A percentile compares a stretch with the other conserved stretches of the same genome.
These are phyloP conservation scores for Aspergillus conjunctus DNA, from an alignment of 495 filamentous ascomycete genomes.

Conservation along the genomic window DNA sequence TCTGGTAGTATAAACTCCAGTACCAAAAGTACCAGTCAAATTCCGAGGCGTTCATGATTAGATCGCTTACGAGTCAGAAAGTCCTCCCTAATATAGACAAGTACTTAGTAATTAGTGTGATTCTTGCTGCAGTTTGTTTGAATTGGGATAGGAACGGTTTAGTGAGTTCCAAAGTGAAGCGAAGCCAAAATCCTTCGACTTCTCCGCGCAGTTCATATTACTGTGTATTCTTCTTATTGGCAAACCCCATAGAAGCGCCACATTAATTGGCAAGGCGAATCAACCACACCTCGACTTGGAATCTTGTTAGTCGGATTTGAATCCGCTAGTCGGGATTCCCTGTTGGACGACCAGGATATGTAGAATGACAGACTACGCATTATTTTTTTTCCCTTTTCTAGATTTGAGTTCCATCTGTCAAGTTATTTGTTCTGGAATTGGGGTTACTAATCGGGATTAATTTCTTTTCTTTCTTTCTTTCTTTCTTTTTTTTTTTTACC, in stretches of 20 bases:
- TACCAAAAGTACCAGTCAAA: not conserved
- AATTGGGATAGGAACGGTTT: not conserved
- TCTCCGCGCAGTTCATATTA: slow-evolving; percentile 3
- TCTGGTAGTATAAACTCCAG: too few relatives aligned
- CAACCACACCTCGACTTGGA: slow-evolving; percentile 1
- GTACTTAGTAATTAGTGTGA: not conserved
- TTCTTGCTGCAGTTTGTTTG: not conserved
- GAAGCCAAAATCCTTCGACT: slow-evolving; percentile 15
- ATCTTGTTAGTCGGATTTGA: slow-evolving; percentile 3
- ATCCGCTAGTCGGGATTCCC: not conserved
- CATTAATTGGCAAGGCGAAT: not conserved
- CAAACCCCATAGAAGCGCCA: not conserved
- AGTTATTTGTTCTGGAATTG: not conserved
- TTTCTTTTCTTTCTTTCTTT: too few relatives aligned
- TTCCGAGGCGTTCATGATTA: not conserved
- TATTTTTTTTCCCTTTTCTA: not conserved
- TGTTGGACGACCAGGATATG: not conserved
- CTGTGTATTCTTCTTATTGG: not conserved
- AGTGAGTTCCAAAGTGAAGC: slow-evolving; percentile 16
- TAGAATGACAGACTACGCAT: not conserved
- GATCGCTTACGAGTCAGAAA: not conserved
- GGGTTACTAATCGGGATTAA: not conserved
- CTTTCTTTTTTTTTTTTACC: too few relatives aligned
- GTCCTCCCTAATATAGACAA: not conserved
- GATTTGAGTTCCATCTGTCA: not conserved